These are phyloP conservation scores for Trametes versicolor DNA, from an alignment of 1,284 basidiomycete species.

Conservation along the genomic window DNA sequence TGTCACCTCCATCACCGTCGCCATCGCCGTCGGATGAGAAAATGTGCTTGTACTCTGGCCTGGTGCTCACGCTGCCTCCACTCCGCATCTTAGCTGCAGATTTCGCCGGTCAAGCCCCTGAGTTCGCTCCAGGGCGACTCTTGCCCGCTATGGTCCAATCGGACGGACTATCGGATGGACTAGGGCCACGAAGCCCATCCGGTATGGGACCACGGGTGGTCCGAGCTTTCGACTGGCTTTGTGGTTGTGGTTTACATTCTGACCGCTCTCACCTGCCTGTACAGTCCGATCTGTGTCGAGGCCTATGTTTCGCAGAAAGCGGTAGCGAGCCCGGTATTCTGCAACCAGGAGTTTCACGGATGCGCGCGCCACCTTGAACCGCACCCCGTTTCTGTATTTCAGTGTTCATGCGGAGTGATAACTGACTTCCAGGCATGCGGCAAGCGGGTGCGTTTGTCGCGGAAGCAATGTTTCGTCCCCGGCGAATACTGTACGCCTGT, in stretches of 20 bases:
- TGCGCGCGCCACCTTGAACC: not conserved
- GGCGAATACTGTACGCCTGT: constrained; percentile 3
- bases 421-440: not conserved
- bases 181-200: no score
- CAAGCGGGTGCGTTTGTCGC: not conserved
- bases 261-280: not conserved
- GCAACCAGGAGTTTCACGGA: not conserved
- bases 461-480: not conserved
- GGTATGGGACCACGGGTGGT: no score
- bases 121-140: no score
- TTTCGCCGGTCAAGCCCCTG: no score
- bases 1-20: not conserved
- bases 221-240: no score
- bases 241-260: not conserved
- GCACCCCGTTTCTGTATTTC: not conserved
- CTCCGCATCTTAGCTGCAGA: not conserved
- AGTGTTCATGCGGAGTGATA: not conserved
- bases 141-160: no score
- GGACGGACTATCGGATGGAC: no score
- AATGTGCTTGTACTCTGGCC: not conserved
- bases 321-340: not conserved
- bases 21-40: not conserved
- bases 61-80: not conserved
- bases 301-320: not conserved
- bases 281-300: constrained; percentile 7